A percentile compares a stretch with the other conserved stretches of the same genome.
Evolutionary conservation across 2,329 filamentous ascomycete species (phyloP).

Genomic region (Alternaria arbusti): DNA sequence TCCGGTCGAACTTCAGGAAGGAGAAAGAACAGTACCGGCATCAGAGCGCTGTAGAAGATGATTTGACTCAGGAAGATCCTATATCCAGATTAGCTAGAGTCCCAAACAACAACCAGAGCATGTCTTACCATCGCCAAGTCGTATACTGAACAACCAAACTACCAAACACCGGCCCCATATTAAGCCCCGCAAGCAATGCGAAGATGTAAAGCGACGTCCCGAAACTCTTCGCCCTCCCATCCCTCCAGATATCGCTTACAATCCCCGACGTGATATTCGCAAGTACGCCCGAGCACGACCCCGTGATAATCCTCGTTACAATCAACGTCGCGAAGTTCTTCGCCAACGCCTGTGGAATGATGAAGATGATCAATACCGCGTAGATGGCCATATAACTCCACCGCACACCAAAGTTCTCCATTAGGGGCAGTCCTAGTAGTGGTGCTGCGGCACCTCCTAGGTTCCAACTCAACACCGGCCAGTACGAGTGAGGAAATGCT

Average conservation of each 20-base stretch:
- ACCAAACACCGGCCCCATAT: constrained; percentile 54
- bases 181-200: constrained; percentile 53
- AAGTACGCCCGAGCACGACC: constrained; percentile 52
- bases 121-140: constrained; percentile 52
- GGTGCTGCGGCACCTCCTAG: constrained; percentile 52
- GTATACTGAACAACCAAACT: constrained; percentile 47
- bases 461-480: constrained; percentile 52
- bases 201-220: constrained; percentile 54
- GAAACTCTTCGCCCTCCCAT: constrained; percentile 49
- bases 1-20: constrained; percentile 57
- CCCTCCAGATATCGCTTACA: constrained; percentile 48
- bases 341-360: constrained; percentile 53
- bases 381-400: constrained; percentile 53
- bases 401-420: constrained; percentile 54
- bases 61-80: constrained; percentile 57
- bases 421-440: constrained; percentile 51
- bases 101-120: constrained; percentile 9
- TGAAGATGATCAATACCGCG: constrained; percentile 50
- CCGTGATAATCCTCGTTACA: constrained; percentile 53
- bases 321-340: constrained; percentile 55
- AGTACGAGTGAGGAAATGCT: constrained; percentile 51
- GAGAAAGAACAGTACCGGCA: constrained; percentile 50
- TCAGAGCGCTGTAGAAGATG: constrained; percentile 53
- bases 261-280: constrained; percentile 50
- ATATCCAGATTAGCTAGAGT: constrained; percentile 5